Conservation (phyloP, 176 grass and related monocot species). For the Oryza australiensis region DNA sequence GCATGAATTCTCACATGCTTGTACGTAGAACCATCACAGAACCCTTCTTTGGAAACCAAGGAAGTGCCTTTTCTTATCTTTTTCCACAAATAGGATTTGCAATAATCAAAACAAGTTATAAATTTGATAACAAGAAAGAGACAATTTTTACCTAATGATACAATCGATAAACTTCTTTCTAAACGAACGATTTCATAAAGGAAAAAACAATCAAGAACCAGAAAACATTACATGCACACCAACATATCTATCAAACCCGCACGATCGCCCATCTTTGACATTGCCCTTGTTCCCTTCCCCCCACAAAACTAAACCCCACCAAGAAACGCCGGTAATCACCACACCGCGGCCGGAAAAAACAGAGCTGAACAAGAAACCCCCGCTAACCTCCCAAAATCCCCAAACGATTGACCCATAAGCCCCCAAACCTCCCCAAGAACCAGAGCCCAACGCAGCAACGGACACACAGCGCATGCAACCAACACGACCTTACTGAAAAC, state of each 20-base stretch:
- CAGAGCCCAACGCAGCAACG: background rate
- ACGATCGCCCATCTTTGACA: constrained; percentile 5
- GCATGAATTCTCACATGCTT: background rate
- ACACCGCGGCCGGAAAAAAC: background rate
- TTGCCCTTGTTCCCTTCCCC: background rate
- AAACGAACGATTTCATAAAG: background rate
- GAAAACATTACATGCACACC: background rate
- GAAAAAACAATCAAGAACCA: background rate
- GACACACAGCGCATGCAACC: background rate
- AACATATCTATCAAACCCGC: background rate
- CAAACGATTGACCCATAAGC: too few relatives aligned
- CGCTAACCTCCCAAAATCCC: background rate
- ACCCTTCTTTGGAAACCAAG: background rate
- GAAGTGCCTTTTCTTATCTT: background rate
- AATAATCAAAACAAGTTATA: background rate
- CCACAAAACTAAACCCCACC: constrained; percentile 19
- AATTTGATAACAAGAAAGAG: background rate
- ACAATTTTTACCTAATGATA: background rate
- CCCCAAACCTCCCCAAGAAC: background rate
- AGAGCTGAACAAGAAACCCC: background rate
- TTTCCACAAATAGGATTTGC: background rate
- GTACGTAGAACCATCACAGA: background rate
- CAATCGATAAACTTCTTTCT: background rate
- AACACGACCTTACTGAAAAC: background rate
- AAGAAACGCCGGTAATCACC: constrained; percentile 8